Percentiles rank a stretch among this genome's conserved stretches.
Conservation (phyloP, 73 alveolate species). For the Tetrahymena borealis region DNA sequence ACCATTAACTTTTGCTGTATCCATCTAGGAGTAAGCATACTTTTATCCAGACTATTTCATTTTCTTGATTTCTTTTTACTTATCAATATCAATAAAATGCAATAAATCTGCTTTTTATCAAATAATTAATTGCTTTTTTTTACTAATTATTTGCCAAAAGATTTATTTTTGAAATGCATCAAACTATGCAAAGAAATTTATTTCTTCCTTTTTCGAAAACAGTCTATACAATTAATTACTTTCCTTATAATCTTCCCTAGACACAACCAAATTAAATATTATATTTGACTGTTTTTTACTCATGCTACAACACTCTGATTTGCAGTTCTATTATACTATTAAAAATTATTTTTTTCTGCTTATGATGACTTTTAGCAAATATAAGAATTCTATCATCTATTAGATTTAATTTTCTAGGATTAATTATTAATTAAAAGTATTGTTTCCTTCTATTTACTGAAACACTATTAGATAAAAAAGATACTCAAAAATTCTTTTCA, state of each 20-base stretch:
- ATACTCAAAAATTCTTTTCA: too few species aligned
- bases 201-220: not conserved
- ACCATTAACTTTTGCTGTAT: not conserved
- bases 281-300: not conserved
- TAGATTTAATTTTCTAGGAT: too few species aligned
- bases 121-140: not conserved
- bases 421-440: too few species aligned
- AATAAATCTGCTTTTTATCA: not conserved
- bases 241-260: not conserved
- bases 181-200: not conserved
- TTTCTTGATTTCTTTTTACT: not conserved
- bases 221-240: not conserved
- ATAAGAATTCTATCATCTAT: too few species aligned
- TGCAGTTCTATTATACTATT: too few species aligned
- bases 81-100: not conserved
- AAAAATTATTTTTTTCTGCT: not conserved
- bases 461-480: too few species aligned
- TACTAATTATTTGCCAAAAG: not conserved
- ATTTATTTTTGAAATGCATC: not conserved
- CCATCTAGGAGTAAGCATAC: slow-evolving; percentile 4
- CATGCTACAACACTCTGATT: not conserved
- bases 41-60: not conserved
- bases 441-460: too few species aligned
- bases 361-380: not conserved
- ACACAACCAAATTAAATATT: not conserved